Conservation (phyloP, 2,329 filamentous ascomycete species). For the Colletotrichum sp. region DNA sequence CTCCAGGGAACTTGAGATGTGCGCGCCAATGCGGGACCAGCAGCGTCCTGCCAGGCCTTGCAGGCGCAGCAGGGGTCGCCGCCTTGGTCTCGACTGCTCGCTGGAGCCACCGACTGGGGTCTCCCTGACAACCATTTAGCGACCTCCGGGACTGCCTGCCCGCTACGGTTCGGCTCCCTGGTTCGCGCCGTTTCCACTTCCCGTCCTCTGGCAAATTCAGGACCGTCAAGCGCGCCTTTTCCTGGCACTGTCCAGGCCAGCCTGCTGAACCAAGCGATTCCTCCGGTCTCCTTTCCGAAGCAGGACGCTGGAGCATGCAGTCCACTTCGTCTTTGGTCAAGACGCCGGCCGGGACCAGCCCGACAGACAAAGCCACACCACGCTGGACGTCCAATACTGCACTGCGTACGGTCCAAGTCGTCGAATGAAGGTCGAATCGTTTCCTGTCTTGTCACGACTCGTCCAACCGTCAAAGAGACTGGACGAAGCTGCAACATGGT, state of each 20-base stretch:
- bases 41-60: not conserved
- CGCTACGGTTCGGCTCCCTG: conserved; percentile 12
- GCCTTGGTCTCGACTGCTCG: conserved; percentile 20
- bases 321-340: not conserved
- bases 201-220: conserved; percentile 10
- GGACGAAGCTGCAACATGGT: conserved; percentile 20
- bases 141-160: conserved; percentile 8
- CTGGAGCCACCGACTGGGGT: conserved; percentile 2
- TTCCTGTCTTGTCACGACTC: conserved; percentile 3
- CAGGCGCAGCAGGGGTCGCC: not conserved
- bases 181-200: conserved; percentile 7
- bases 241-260: not conserved
- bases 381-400: not conserved
- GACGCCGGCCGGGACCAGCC: not conserved
- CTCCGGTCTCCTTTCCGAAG: not conserved
- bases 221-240: not conserved
- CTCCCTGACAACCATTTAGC: conserved; percentile 14
- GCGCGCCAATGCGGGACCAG: conserved; percentile 14
- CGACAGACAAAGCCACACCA: not conserved
- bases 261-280: not conserved
- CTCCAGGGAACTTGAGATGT: not conserved
- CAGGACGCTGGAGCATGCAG: not conserved
- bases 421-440: not conserved
- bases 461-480: not conserved
- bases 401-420: not conserved